A percentile compares a stretch with the other conserved stretches of the same genome.
Evolutionary conservation across 202 grass and related monocot species (phyloP).

Genomic region (Digitaria exilis): DNA sequence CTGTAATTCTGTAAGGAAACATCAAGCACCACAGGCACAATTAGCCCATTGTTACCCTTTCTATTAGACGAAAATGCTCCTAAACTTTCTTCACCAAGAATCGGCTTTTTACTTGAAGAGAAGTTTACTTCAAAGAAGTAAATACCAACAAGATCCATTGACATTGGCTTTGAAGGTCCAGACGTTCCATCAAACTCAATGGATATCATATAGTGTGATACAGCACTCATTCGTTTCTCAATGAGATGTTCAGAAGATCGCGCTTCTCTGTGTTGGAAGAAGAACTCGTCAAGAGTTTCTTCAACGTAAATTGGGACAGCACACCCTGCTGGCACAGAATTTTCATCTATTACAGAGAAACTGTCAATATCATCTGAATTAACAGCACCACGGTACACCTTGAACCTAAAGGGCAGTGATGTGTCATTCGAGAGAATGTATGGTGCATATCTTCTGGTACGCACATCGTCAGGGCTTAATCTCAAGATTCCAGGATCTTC

Average conservation of each 20-base stretch:
- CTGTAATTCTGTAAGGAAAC: slow-evolving; percentile 97
- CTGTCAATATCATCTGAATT: slow-evolving; percentile 75
- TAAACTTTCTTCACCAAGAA: slow-evolving; percentile 50
- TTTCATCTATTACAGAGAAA: slow-evolving; percentile 75
- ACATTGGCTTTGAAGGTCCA: slow-evolving; percentile 76
- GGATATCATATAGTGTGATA: slow-evolving; percentile 95
- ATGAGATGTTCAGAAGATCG: slow-evolving; percentile 83
- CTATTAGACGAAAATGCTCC: slow-evolving; percentile 48
- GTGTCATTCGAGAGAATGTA: slow-evolving; percentile 96
- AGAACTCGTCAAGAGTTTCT: slow-evolving; percentile 86
- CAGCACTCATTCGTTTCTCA: slow-evolving; percentile 71
- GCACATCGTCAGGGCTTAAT: slow-evolving; percentile 65
- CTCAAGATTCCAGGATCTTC: slow-evolving; percentile 60
- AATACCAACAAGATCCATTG: slow-evolving; percentile 96
- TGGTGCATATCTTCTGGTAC: slow-evolving; percentile 89
- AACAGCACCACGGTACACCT: slow-evolving; percentile 77
- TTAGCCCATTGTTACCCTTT: slow-evolving; percentile 57
- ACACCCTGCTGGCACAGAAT: slow-evolving; percentile 69
- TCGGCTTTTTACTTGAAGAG: slow-evolving; percentile 66
- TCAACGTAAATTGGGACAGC: slow-evolving; percentile 92
- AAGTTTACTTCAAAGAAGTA: slow-evolving; percentile 95
- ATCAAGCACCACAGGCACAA: slow-evolving; percentile 95
- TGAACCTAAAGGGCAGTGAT: slow-evolving; percentile 80
- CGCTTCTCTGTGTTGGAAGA: slow-evolving; percentile 67
- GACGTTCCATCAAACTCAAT: slow-evolving; percentile 93